Evolutionary conservation across 257 asterid genomes (phyloP), one percentile per base, ranked within the genome.

Genomic region (Buddleja alternifolia): DNA sequence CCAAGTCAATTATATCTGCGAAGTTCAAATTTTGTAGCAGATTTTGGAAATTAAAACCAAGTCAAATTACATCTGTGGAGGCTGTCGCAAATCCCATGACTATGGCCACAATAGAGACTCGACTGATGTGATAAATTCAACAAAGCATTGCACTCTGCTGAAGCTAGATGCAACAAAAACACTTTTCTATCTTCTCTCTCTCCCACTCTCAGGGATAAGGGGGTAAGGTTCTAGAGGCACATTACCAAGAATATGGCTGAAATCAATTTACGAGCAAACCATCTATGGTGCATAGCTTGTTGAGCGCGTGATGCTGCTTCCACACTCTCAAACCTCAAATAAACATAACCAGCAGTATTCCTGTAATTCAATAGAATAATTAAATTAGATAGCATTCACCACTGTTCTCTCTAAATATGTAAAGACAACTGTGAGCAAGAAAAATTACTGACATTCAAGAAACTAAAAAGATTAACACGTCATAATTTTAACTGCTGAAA

Each of bases 211-310:
- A 7, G 6, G 41, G 4, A 12, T 20, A 25, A 10, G 25, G 24
- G 10, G 8, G 19, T 4, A 17, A 53, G n/a, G 14, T 32, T 0
- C 42, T 29, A 60, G 12, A 50, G 66, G 66, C 39, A 36, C 7
- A 69, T 46, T 90, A 93, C 98, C 98, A 93, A 77, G 86, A 81
- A 93, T 66, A 93, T 93, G 54, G 99, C 99, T 32, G 99, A 90
- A 71, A 93, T 91, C 77, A 83, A 79, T 82, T 90, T 84, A 21
- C 97, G 93, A 67, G 99, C 99, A 83, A 93, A 93, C 99, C 99
- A 90, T 87, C 99, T 75, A 79, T 84, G 84, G 67, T 93, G 99
- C 99, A 93, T 93, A 23, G 96, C 95, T 76, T 85, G 99, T 78
- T 93, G 97, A 78, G 95, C 97, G 14, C 85, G 90, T 60, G 90